Evolutionary conservation across 495 filamentous ascomycete genomes (phyloP), one percentile per base, ranked within the genome.

Genomic region (Penicillium coffeae): DNA sequence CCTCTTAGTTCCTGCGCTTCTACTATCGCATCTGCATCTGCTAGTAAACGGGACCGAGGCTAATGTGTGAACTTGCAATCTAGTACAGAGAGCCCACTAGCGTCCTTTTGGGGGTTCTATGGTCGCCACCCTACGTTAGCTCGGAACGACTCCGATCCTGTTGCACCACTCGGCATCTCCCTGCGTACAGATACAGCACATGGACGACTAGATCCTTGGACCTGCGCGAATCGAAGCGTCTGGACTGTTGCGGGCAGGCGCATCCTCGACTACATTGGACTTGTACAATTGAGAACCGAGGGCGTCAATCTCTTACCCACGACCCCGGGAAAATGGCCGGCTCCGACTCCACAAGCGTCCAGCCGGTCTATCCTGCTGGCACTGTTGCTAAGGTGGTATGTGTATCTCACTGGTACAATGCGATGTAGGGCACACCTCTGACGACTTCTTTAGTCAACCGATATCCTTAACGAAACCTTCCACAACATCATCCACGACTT

Each of bases 401-500:
- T 62, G 32, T 21, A 37, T 42, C n/a, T 12, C 14, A 34, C 19
- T 39, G 14, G 2, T 32, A 8, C 16, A 3, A 20, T 10, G 15
- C 40, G 40, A 15, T 35, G 15, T 6, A 4, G 5, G 20, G 21
- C 44, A 59, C 36, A 27, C 27, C 52, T 43, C 48, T 45, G 14
- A 45, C 18, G 27, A 7, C 19, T 19, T 25, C 12, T 21, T 16
- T 41, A 75, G 72, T 68, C 72, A 13, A 67, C 71, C 38, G 78
- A 72, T 12, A 77, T 87, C 20, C 64, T 87, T 40, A 83, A 89
- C 50, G 83, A 85, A 56, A 68, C 84, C 14, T 71, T 88, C 52
- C 83, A 86, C 67, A 88, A 88, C 59, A 82, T 87, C 50, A 76
- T 89, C 32, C 82, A 86, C 56, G 84, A 87, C 44, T 69, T 87